These are phyloP conservation scores for Xanthoconium stramineum DNA, from an alignment of 768 basidiomycete genomes.

Conservation along the genomic window DNA sequence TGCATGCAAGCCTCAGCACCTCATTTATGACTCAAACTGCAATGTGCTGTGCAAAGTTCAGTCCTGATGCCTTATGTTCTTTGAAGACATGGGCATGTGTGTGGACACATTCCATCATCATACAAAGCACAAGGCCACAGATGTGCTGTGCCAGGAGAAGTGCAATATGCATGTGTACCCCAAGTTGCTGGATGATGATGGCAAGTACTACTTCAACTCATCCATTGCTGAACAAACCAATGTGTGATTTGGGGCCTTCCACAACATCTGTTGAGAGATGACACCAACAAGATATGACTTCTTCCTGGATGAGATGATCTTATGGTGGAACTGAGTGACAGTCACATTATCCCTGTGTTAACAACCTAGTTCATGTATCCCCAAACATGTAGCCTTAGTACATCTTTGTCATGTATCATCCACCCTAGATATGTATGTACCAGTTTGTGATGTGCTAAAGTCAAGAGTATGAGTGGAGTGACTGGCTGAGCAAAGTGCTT, in stretches of 20 bases:
- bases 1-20: neutral
- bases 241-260: neutral
- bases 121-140: neutral
- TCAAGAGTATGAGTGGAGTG: too few species aligned
- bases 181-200: neutral
- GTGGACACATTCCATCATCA: neutral
- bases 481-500: too few species aligned
- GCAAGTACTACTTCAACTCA: neutral
- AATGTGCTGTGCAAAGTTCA: neutral
- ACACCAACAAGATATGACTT: neutral
- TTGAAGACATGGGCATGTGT: neutral
- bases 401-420: too few species aligned
- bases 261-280: neutral
- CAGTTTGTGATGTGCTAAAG: too few species aligned
- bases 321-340: neutral
- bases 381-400: too few species aligned
- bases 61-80: neutral
- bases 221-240: neutral
- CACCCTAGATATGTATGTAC: too few species aligned
- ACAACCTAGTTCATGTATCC: too few species aligned
- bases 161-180: neutral
- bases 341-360: neutral
- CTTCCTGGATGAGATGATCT: neutral
- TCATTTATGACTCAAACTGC: neutral
- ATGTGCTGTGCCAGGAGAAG: neutral